Evolutionary conservation across 1,139 yeast genomes (phyloP).

Genomic region (Pichia sp.): DNA sequence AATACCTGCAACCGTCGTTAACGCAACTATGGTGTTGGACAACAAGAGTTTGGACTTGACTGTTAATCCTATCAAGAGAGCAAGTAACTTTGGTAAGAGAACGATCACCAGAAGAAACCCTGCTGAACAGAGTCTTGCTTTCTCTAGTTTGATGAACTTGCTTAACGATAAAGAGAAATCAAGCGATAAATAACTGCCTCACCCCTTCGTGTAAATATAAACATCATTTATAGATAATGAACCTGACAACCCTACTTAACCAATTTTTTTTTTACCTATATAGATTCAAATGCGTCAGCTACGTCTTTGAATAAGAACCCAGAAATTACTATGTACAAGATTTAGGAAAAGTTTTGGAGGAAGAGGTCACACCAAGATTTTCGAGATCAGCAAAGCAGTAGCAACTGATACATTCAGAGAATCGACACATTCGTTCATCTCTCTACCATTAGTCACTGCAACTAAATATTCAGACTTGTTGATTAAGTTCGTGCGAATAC

Average conservation of each 20-base stretch:
- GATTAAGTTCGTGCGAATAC: slow-evolving; percentile 64
- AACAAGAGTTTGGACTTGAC: slow-evolving; percentile 22
- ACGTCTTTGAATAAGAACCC: neutral
- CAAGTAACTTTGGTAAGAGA: neutral
- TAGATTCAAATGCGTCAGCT: too few species aligned
- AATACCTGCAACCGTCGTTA: slow-evolving; percentile 24
- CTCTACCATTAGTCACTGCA: slow-evolving; percentile 37
- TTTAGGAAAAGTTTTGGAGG: too few species aligned
- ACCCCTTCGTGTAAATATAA: neutral
- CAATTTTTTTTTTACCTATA: too few species aligned
- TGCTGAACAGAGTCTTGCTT: slow-evolving; percentile 1
- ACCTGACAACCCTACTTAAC: too few species aligned
- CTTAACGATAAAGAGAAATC: slow-evolving; percentile 1
- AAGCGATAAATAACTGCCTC: neutral
- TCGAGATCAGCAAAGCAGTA: slow-evolving; percentile 37
- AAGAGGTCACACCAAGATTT: slow-evolving; percentile 2
- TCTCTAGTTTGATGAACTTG: slow-evolving; percentile 3
- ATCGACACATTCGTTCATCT: slow-evolving; percentile 51
- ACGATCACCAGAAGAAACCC: neutral
- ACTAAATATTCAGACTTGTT: slow-evolving; percentile 63
- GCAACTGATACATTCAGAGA: slow-evolving; percentile 91
- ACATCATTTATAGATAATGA: neutral
- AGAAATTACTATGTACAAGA: too few species aligned
- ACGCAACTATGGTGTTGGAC: slow-evolving; percentile 23
- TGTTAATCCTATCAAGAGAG: slow-evolving; percentile 22